A percentile compares a stretch with the other conserved stretches of the same genome.
Evolutionary conservation across 2,329 filamentous ascomycete genomes (phyloP).

Genomic region (Cordyceps sp.): DNA sequence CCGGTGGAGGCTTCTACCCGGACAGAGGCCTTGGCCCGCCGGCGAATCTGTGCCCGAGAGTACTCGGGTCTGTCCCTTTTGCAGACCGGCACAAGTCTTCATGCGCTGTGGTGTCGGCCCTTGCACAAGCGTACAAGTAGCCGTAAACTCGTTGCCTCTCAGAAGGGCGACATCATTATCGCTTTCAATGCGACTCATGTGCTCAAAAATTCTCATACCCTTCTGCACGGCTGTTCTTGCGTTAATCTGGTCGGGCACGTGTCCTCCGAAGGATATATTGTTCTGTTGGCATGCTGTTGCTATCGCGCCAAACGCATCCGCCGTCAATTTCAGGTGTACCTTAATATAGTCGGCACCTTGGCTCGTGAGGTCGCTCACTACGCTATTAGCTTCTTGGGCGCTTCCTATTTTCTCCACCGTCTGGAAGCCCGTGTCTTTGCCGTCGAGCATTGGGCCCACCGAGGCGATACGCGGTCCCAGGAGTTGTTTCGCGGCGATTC

Average conservation of each 20-base stretch:
- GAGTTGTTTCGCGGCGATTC: background rate
- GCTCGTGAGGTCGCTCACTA: background rate
- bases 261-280: background rate
- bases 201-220: background rate
- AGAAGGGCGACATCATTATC: background rate
- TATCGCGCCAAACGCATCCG: background rate
- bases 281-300: background rate
- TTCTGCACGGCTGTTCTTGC: background rate
- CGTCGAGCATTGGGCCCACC: background rate
- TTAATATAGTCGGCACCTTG: background rate
- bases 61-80: background rate
- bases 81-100: background rate
- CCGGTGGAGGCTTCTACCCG: background rate
- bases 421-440: background rate
- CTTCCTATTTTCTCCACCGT: background rate
- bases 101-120: background rate
- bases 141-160: background rate
- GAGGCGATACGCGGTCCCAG: background rate
- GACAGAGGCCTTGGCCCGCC: background rate
- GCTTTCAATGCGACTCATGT: background rate
- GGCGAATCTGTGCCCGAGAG: background rate
- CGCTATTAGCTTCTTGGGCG: background rate
- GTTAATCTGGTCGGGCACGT: background rate
- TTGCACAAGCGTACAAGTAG: background rate
- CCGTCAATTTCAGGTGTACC: background rate